Evolutionary conservation across 176 grass and related monocot genomes (phyloP).

Genomic region (Carex myosuroides): DNA sequence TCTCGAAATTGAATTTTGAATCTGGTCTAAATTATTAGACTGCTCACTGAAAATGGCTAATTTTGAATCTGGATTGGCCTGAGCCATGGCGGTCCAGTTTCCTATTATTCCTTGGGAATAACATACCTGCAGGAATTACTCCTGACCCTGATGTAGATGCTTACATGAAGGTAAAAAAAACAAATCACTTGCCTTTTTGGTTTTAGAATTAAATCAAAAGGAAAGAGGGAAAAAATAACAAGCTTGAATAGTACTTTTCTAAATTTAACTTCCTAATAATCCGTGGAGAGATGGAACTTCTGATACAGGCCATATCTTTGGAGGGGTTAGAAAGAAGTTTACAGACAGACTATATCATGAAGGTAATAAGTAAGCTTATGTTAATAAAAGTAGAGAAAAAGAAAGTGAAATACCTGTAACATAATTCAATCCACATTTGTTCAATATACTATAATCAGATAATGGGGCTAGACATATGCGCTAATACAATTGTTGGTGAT

Average conservation of each 20-base stretch:
- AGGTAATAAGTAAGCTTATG: constrained; percentile 33
- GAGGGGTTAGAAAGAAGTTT: constrained; percentile 72
- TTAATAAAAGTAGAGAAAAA: not conserved
- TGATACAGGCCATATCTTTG: constrained; percentile 50
- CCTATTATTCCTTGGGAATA: no score
- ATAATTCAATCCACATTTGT: not conserved
- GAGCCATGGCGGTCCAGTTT: no score
- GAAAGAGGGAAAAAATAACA: not conserved
- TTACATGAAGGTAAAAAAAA: constrained; percentile 61
- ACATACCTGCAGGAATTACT: constrained; percentile 24
- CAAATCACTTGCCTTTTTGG: not conserved
- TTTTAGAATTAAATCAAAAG: not conserved
- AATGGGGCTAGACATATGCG: constrained; percentile 76
- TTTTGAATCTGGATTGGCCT: no score
- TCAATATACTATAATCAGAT: constrained; percentile 31
- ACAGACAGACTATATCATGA: constrained; percentile 61
- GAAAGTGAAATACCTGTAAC: not conserved
- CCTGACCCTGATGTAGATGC: constrained; percentile 59
- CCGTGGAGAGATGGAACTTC: not conserved
- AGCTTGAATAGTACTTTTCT: not conserved
- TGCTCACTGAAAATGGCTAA: no score
- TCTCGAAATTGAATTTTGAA: no score
- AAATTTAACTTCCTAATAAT: not conserved
- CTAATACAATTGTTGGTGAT: constrained; percentile 56
- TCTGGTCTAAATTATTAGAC: no score